phyloP scores from a whole-genome alignment of 202 grass and related monocot species.

The Eragrostis tef region DNA sequence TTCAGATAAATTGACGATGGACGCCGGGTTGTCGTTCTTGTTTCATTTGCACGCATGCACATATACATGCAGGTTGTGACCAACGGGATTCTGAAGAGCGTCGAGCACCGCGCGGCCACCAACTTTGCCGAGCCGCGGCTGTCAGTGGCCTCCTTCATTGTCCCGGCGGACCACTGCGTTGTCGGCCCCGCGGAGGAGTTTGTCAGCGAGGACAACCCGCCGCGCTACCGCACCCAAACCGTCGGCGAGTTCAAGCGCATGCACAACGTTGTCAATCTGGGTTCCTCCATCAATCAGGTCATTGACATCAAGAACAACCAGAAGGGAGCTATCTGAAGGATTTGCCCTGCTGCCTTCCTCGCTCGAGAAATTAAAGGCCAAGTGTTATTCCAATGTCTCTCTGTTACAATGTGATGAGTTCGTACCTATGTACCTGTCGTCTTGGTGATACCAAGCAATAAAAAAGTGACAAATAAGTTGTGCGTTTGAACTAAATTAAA shows the following conservation, averaged over 20 bases:
- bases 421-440: too few relatives aligned
- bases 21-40: too few relatives aligned
- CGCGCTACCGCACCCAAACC: slow-evolving; percentile 47
- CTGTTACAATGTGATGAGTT: too few relatives aligned
- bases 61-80: slow-evolving; percentile 33
- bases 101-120: slow-evolving; percentile 54
- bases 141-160: slow-evolving; percentile 52
- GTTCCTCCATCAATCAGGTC: not conserved
- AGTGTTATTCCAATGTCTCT: too few relatives aligned
- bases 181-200: slow-evolving; percentile 43
- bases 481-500: too few relatives aligned
- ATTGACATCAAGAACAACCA: not conserved
- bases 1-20: too few relatives aligned
- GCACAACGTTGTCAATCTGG: slow-evolving; percentile 16
- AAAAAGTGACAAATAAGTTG: too few relatives aligned
- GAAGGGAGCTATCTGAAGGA: not conserved
- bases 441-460: too few relatives aligned
- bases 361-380: too few relatives aligned
- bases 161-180: slow-evolving; percentile 39
- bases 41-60: too few relatives aligned
- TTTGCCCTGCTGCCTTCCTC: too few relatives aligned
- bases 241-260: slow-evolving; percentile 53
- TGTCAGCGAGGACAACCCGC: slow-evolving; percentile 42
- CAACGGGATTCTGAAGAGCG: slow-evolving; percentile 58
- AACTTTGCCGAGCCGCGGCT: slow-evolving; percentile 7